phyloP scores from a whole-genome alignment of 768 basidiomycete species.

The Panus rudis region DNA sequence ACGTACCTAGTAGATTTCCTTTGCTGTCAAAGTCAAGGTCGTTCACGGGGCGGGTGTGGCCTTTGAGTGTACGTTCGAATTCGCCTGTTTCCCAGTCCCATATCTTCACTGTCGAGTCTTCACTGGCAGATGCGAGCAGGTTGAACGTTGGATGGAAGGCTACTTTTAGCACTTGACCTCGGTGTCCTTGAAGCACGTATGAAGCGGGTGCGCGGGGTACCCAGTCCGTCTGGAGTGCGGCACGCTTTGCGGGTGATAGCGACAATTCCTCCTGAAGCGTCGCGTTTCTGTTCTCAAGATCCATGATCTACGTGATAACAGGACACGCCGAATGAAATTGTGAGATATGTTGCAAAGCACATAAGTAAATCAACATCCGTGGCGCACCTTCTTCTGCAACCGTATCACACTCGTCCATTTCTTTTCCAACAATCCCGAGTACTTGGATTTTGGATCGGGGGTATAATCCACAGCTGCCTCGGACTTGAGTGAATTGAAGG shows the following conservation, averaged over 20 bases:
- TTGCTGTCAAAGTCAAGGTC: conserved; percentile 88
- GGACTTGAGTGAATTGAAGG: conserved; percentile 52
- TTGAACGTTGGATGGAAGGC: conserved; percentile 86
- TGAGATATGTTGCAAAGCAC: not conserved
- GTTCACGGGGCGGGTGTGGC: conserved; percentile 83
- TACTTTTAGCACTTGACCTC: conserved; percentile 67
- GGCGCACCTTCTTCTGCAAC: conserved; percentile 83
- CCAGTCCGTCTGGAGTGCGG: conserved; percentile 74
- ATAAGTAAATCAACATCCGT: not conserved
- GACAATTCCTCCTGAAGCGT: conserved; percentile 69
- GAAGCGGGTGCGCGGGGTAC: conserved; percentile 80
- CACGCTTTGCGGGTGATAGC: conserved; percentile 42
- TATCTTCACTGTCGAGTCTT: conserved; percentile 85
- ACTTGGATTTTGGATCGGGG: conserved; percentile 83
- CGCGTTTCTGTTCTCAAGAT: conserved; percentile 80
- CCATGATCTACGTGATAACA: conserved; percentile 68
- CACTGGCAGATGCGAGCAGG: conserved; percentile 76
- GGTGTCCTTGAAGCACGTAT: conserved; percentile 71
- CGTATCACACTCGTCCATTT: conserved; percentile 97
- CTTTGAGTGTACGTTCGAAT: conserved; percentile 85
- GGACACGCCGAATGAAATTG: not conserved
- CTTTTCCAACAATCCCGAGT: conserved; percentile 86
- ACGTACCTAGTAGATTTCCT: conserved; percentile 71
- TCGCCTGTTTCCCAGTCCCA: conserved; percentile 98
- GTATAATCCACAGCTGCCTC: conserved; percentile 55